Evolutionary conservation across 202 grass and related monocot species (phyloP).

Genomic region (Alloteropsis angusta): DNA sequence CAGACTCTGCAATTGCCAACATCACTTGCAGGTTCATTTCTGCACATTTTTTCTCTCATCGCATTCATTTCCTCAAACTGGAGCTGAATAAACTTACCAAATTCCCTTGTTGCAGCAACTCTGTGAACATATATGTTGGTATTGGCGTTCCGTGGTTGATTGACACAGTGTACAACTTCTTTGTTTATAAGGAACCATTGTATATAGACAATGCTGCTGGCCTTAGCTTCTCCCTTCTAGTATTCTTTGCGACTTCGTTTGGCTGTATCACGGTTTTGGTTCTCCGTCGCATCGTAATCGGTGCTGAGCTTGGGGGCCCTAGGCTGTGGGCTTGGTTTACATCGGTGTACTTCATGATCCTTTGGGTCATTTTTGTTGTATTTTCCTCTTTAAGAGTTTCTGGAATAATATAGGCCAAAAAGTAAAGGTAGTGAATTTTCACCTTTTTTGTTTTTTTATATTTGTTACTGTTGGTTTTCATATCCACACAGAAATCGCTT

Average conservation of each 20-base stretch:
- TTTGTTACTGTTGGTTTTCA: neutral
- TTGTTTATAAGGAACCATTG: conserved; percentile 57
- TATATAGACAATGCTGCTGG: conserved; percentile 65
- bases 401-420: conserved; percentile 36
- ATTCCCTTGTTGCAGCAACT: conserved; percentile 45
- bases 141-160: conserved; percentile 81
- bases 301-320: conserved; percentile 83
- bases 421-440: neutral
- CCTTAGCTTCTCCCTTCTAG: conserved; percentile 82
- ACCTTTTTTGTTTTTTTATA: neutral
- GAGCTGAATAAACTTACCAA: neutral
- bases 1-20: conserved; percentile 92
- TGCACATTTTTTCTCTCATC: neutral
- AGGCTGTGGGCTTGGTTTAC: conserved; percentile 78
- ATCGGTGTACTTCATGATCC: conserved; percentile 58
- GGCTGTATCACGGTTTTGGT: conserved; percentile 68
- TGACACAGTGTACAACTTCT: conserved; percentile 69
- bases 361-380: conserved; percentile 80
- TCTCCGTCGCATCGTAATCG: conserved; percentile 54
- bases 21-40: conserved; percentile 83
- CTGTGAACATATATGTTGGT: conserved; percentile 88
- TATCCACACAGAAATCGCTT: neutral
- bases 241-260: conserved; percentile 78
- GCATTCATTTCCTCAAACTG: neutral
- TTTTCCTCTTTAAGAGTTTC: conserved; percentile 77